Evolutionary conservation across 2,329 filamentous ascomycete species (phyloP).

Genomic region (Fusarium dlaminii): DNA sequence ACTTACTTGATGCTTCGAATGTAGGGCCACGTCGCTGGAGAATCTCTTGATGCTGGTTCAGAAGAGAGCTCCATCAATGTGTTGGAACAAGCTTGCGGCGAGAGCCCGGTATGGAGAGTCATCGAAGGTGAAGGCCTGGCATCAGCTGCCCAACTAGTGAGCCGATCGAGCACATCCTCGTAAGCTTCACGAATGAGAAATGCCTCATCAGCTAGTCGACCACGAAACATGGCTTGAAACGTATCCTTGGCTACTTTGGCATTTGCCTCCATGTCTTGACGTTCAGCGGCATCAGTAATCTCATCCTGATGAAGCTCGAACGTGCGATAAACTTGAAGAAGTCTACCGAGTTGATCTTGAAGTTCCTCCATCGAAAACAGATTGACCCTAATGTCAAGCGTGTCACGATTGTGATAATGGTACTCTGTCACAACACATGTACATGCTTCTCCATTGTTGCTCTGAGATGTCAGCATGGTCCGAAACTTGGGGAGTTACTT

Average conservation of each 20-base stretch:
- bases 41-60: constrained; percentile 31
- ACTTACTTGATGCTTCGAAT: constrained; percentile 55
- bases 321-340: constrained; percentile 51
- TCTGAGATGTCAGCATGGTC: constrained; percentile 44
- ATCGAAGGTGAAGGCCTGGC: constrained; percentile 4
- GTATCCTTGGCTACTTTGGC: constrained; percentile 50
- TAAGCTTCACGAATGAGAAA: constrained; percentile 31
- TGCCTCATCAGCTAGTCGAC: constrained; percentile 25
- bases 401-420: constrained; percentile 47
- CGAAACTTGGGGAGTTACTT: constrained; percentile 25
- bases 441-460: constrained; percentile 55
- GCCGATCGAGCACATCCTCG: constrained; percentile 20
- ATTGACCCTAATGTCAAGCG: constrained; percentile 49
- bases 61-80: constrained; percentile 51
- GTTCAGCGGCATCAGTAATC: constrained; percentile 40
- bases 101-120: neutral
- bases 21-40: constrained; percentile 53
- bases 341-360: constrained; percentile 45
- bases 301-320: constrained; percentile 42
- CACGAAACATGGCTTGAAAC: constrained; percentile 51
- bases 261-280: constrained; percentile 36
- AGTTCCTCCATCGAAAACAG: constrained; percentile 47
- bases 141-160: constrained; percentile 40
- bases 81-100: constrained; percentile 46
- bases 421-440: constrained; percentile 61